Conservation (phyloP, 1,139 yeast species). For the Debaryomyces fabryi region DNA sequence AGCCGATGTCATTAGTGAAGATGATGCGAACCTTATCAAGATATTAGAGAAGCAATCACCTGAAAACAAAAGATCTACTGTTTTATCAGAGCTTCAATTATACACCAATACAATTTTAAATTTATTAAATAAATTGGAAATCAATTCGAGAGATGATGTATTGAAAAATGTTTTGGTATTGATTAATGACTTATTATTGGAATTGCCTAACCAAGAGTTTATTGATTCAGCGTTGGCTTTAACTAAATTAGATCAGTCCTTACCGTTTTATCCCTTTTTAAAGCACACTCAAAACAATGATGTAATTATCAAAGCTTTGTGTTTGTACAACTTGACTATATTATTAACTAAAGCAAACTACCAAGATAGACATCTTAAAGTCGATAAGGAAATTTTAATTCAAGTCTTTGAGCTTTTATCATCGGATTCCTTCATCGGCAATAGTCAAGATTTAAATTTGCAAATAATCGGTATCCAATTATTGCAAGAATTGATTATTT, state of each 20-base stretch:
- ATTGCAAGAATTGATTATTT: conserved; percentile 60
- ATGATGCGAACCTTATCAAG: conserved; percentile 68
- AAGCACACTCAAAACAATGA: conserved; percentile 53
- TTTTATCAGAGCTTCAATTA: conserved; percentile 47
- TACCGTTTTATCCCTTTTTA: conserved; percentile 60
- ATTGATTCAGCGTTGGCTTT: conserved; percentile 48
- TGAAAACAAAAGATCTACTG: conserved; percentile 42
- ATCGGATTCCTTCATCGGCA: conserved; percentile 42
- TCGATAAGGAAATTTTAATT: conserved; percentile 39
- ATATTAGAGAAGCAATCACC: conserved; percentile 59
- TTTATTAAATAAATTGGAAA: conserved; percentile 52
- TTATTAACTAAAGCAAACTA: conserved; percentile 35
- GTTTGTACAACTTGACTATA: conserved; percentile 48
- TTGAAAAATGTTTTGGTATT: conserved; percentile 73
- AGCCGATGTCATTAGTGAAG: conserved; percentile 65
- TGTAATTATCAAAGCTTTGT: conserved; percentile 47
- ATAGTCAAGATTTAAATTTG: conserved; percentile 50
- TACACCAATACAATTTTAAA: conserved; percentile 62
- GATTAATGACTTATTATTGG: conserved; percentile 60
- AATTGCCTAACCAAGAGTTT: conserved; percentile 46
- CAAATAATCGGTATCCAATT: conserved; percentile 72
- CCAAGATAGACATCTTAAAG: conserved; percentile 13
- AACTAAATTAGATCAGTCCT: conserved; percentile 46
- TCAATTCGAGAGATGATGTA: conserved; percentile 63
- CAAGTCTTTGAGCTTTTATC: conserved; percentile 48